Conservation (phyloP, 140 eudicot species). For the Ambrosia hybrid region DNA sequence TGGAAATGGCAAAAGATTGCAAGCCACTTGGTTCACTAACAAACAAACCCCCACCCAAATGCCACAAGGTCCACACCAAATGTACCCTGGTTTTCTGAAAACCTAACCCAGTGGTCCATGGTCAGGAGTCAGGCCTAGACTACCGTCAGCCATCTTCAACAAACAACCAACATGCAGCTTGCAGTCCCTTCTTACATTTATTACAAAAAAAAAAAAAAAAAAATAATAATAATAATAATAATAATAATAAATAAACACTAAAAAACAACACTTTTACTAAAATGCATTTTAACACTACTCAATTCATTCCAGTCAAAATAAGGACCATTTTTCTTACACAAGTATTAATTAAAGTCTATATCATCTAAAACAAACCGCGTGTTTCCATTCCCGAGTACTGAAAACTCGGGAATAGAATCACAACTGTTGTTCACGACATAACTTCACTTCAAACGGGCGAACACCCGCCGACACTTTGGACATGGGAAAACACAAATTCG, state of each 20-base stretch:
- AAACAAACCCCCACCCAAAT: neutral
- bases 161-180: neutral
- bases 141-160: neutral
- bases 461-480: conserved; percentile 26
- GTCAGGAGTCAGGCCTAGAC: conserved; percentile 4
- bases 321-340: conserved; percentile 22
- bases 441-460: conserved; percentile 68
- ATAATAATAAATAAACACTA: neutral
- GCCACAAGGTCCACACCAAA: neutral
- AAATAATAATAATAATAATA: no score
- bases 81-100: neutral
- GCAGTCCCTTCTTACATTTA: neutral
- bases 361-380: neutral
- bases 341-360: conserved; percentile 12
- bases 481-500: conserved; percentile 56
- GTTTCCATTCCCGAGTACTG: neutral
- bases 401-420: conserved; percentile 18
- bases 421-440: conserved; percentile 40
- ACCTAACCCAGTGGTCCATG: conserved; percentile 12
- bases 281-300: conserved; percentile 15
- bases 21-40: neutral
- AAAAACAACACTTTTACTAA: neutral
- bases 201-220: neutral
- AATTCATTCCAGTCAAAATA: conserved; percentile 18
- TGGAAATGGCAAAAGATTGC: neutral